Base-by-base conservation (phyloP, 306 rosid species). In the Cucumis sativus region DNA sequence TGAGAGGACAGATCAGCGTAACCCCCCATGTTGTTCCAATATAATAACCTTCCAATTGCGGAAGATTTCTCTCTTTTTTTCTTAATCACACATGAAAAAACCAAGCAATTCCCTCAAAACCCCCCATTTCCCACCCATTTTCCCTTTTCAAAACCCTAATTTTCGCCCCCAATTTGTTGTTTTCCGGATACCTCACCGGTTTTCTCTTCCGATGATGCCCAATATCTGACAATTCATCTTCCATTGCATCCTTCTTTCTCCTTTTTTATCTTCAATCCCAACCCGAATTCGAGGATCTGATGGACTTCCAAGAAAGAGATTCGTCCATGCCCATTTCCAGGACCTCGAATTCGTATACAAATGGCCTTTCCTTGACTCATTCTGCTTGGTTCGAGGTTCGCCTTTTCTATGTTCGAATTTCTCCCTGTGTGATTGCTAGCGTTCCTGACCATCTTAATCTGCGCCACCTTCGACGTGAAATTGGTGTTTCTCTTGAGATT, bases 401-500 rank as follows among this genome's bases (percentile, higher is more conserved):
- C 10, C 83, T 93, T 25, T 93, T 93, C 78, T 93, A 91, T 52
- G 96, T 93, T 59, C 86, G 93, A 45, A 80, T 93, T 41, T 83
- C 88, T 0, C 96, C 91, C 0, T 91, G 89, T 78, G 84, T 91
- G 6, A 79, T 89, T 56, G 82, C 84, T 49, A 75, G 84, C 77
- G 89, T 88, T 45, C 95, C 96, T 2, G 87, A 85, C 35, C 87
- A 84, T 68, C 91, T 93, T 60, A 84, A 82, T 8, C 88, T 93
- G 67, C 77, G 87, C 43, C 85, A 87, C 25, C 89, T 89, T 1
- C 90, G 80, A 20, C 86, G 95, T 10, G 92, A 88, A 49, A 87
- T 84, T 18, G 96, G 93, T 10, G 86, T 89, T 11, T 86, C 91
- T 9, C 81, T 91, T 3, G 93, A 89, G 16, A 82, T 91, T 72